Evolutionary conservation across 2,329 filamentous ascomycete genomes (phyloP), one percentile per base, ranked within the genome.

Genomic region (Stemphylium beticola): DNA sequence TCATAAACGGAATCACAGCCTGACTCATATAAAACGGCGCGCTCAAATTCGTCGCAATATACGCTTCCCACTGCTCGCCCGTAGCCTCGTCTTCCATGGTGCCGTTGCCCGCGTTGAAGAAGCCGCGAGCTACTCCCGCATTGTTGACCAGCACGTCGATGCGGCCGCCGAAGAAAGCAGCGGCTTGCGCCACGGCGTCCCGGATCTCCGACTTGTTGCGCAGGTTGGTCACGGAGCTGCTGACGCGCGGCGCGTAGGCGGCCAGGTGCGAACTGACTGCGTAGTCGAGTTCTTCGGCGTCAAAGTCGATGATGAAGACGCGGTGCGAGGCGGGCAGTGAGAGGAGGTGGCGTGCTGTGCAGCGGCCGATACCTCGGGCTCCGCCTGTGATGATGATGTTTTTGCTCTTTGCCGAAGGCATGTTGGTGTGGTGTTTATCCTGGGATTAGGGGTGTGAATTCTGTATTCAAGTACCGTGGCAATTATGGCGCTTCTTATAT

Each of bases 321-420:
- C 73, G 73, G 67, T 80, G 74, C 36, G 77, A 74, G 7, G 62
- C 57, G 20, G 70, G 58, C 14, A 62, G 57, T 1, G 65, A 58
- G 22, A 77, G 72, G 20, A 81, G 74, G 49, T 76, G 74, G 11
- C 78, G 76, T 32, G 76, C 71, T 40, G 78, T 69, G 46, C 69
- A 74, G 43, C 78, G 74, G 37, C 79, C 78, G 48, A 81, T 78
- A 34, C 78, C 79, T 46, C 75, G 71, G 2, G 76, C 77, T 26
- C 72, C 77, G 26, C 77, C 77, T 17, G 73, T 74, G 49, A 77
- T 71, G 61, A 77, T 67, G 41, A 69, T 67, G 47, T 68, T 70
- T 43, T 70, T 66, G 55, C 58, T 60, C 24, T 47, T 63, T 3
- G 58, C 55, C 9, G 58, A 58, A 1, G 61, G 57, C 65, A 67